Percentiles rank a stretch among this genome's conserved stretches.
Evolutionary conservation across 2,329 filamentous ascomycete species (phyloP).

Genomic region (Diatrype stigma): DNA sequence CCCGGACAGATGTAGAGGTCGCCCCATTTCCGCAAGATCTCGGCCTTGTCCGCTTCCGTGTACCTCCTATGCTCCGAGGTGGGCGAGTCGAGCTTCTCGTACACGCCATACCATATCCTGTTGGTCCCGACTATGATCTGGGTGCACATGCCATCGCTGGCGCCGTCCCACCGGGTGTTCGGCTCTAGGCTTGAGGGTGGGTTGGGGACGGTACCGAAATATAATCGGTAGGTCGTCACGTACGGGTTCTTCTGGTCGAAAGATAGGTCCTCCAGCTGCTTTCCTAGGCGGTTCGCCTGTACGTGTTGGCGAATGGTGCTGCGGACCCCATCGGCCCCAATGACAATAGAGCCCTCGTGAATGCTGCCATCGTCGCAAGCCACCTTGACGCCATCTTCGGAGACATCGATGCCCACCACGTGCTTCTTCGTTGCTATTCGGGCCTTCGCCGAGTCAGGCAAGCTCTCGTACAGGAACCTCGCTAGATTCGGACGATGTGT

Average conservation of each 20-base stretch:
- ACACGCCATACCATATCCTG: constrained; percentile 23
- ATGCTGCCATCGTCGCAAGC: constrained; percentile 29
- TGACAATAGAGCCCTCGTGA: constrained; percentile 33
- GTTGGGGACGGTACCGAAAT: constrained; percentile 13
- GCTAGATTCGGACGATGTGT: constrained; percentile 20
- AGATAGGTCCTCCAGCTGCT: constrained; percentile 5
- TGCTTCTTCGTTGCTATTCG: constrained; percentile 16
- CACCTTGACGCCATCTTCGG: constrained; percentile 23
- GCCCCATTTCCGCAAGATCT: constrained; percentile 16
- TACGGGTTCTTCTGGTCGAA: constrained; percentile 14
- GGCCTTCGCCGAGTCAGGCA: constrained; percentile 14
- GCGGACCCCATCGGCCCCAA: constrained; percentile 40
- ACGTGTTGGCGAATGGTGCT: constrained; percentile 31
- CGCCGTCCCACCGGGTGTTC: constrained; percentile 12
- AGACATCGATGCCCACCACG: constrained; percentile 22
- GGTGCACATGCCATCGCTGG: constrained; percentile 15
- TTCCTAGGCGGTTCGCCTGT: constrained; percentile 16
- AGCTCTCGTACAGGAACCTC: constrained; percentile 14
- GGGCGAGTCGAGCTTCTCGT: constrained; percentile 21
- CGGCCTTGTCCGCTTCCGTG: constrained; percentile 25
- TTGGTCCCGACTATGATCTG: constrained; percentile 12
- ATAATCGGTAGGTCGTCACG: constrained; percentile 17
- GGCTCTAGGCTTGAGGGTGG: constrained; percentile 2
- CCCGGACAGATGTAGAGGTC: constrained; percentile 22
- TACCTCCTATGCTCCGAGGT: constrained; percentile 22